These are phyloP conservation scores for Polychaeton citri DNA, from an alignment of 2,329 filamentous ascomycete genomes.

Conservation along the genomic window DNA sequence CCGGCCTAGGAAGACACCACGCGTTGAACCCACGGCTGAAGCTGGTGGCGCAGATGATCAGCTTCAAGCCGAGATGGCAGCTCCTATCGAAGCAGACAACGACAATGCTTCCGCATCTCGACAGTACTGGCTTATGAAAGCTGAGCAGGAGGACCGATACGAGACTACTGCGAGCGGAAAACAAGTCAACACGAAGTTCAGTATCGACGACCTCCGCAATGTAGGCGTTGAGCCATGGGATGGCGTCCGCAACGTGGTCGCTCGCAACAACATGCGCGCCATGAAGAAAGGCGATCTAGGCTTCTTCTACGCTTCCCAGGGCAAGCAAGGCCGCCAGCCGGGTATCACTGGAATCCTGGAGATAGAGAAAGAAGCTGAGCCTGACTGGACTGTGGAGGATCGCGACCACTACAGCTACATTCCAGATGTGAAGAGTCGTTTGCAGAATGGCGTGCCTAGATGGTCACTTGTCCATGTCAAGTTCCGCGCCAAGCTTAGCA, in stretches of 20 bases:
- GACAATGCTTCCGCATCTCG: not conserved
- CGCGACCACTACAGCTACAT: constrained; percentile 71
- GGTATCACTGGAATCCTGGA: constrained; percentile 56
- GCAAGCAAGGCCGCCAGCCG: constrained; percentile 51
- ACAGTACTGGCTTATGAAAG: constrained; percentile 37
- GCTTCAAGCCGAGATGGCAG: not conserved
- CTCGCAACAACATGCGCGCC: constrained; percentile 75
- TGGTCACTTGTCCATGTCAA: constrained; percentile 87
- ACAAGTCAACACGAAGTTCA: constrained; percentile 79
- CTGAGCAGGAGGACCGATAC: constrained; percentile 67
- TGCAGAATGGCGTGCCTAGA: constrained; percentile 44
- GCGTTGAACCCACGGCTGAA: not conserved
- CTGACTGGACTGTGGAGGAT: constrained; percentile 65
- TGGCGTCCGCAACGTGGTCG: constrained; percentile 43
- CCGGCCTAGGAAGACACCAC: not conserved
- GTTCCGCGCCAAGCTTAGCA: constrained; percentile 69
- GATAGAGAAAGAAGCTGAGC: constrained; percentile 69
- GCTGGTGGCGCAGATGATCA: not conserved
- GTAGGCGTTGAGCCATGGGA: constrained; percentile 80
- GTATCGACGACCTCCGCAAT: constrained; percentile 76
- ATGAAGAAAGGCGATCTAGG: constrained; percentile 89
- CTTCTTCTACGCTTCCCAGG: constrained; percentile 96
- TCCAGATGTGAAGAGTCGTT: constrained; percentile 47
- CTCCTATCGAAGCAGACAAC: not conserved
- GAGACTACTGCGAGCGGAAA: constrained; percentile 58